These are phyloP conservation scores for Fraxinus pennsylvanica DNA, from an alignment of 257 asterid species.

Conservation along the genomic window DNA sequence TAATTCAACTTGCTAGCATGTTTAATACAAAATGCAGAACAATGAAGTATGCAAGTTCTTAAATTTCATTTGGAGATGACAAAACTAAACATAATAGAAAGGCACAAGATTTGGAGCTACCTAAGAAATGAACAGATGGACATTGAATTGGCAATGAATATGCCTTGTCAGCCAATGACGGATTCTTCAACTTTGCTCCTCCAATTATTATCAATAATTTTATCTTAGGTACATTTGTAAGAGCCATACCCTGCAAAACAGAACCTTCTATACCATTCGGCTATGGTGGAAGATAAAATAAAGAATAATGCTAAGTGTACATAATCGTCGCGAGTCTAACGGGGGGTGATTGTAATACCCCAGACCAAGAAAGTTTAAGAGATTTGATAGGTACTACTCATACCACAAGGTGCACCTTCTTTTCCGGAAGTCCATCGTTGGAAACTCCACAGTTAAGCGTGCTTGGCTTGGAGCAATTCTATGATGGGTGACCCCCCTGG, in stretches of 20 bases:
- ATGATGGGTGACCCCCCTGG: too few relatives aligned
- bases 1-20: too few relatives aligned
- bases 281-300: not conserved
- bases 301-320: too few relatives aligned
- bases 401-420: too few relatives aligned
- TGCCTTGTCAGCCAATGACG: slow-evolving; percentile 57
- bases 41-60: not conserved
- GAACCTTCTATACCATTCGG: not conserved
- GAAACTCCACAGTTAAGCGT: too few relatives aligned
- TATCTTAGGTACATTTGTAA: slow-evolving; percentile 68
- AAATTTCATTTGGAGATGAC: not conserved
- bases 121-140: slow-evolving; percentile 86
- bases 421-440: too few relatives aligned
- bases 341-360: too few relatives aligned
- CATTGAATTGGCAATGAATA: slow-evolving; percentile 56
- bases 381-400: too few relatives aligned
- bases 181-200: slow-evolving; percentile 68
- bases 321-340: too few relatives aligned
- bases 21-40: not conserved
- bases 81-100: not conserved
- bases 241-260: slow-evolving; percentile 63
- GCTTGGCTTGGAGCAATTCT: too few relatives aligned
- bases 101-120: slow-evolving; percentile 33
- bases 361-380: too few relatives aligned
- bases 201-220: slow-evolving; percentile 67